Conservation (phyloP, 805 yeast genomes). For the Kuraishia ogatae region DNA sequence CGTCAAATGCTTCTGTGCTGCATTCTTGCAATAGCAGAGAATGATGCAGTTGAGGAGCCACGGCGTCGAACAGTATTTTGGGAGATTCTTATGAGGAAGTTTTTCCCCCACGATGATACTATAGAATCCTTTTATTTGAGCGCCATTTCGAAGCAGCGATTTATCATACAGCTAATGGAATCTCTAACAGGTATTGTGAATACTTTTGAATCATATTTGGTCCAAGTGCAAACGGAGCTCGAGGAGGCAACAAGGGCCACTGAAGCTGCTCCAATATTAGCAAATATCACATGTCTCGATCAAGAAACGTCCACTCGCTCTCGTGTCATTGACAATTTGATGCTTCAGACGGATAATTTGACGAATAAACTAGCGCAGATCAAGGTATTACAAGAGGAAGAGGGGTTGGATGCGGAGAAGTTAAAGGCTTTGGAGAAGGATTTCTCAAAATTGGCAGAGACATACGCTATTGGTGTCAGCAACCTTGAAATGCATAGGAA, state of each 20-base stretch:
- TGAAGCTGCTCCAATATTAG: not conserved
- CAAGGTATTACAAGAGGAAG: not conserved
- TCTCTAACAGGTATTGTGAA: too few species aligned
- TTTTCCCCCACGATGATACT: not conserved
- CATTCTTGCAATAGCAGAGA: conserved; percentile 13
- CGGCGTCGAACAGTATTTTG: not conserved
- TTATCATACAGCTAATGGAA: not conserved
- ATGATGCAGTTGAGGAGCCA: not conserved
- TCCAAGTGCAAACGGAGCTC: not conserved
- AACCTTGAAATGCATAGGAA: not conserved
- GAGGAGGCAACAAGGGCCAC: not conserved
- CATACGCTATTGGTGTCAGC: not conserved
- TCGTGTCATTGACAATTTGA: not conserved
- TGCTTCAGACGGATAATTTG: not conserved
- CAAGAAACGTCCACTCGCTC: not conserved
- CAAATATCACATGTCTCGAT: not conserved
- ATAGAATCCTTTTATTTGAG: not conserved
- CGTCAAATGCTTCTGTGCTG: conserved; percentile 16
- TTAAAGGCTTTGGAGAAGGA: not conserved
- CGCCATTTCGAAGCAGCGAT: not conserved
- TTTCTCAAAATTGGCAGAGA: not conserved
- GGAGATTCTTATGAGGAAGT: not conserved
- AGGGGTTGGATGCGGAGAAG: not conserved
- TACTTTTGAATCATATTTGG: not conserved
- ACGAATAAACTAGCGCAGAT: not conserved